Conservation (phyloP, 805 yeast genomes). For the Debaryomyces tyrocola region DNA sequence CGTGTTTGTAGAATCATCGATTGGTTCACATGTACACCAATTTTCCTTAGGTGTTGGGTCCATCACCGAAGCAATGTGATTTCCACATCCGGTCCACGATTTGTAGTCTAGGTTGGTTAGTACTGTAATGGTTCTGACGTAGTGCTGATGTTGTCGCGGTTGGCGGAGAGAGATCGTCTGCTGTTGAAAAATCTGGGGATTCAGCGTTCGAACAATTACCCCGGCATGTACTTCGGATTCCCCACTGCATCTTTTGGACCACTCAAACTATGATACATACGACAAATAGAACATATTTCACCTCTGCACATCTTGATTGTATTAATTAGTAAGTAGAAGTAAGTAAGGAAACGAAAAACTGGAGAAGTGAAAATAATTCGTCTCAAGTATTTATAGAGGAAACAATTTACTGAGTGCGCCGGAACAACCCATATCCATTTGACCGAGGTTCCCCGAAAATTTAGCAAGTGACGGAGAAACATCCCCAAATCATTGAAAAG, state of each 20-base stretch:
- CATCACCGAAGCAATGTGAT: conserved; percentile 44
- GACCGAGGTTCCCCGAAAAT: too few species aligned
- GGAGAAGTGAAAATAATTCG: too few species aligned
- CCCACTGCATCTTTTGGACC: neutral
- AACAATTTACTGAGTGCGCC: too few species aligned
- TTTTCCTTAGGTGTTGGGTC: conserved; percentile 27
- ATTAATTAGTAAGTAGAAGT: neutral
- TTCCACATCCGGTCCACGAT: conserved; percentile 50
- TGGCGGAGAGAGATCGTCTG: too few species aligned
- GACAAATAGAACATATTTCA: conserved; percentile 40
- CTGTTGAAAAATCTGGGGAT: too few species aligned
- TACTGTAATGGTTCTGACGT: neutral
- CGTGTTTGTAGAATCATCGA: conserved; percentile 26
- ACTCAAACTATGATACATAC: conserved; percentile 9
- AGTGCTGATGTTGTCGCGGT: too few species aligned
- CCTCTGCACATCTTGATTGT: conserved; percentile 29
- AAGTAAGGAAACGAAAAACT: too few species aligned
- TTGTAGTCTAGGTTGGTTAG: conserved; percentile 37
- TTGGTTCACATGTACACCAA: conserved; percentile 33
- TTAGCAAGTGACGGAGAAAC: too few species aligned
- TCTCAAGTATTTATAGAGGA: too few species aligned
- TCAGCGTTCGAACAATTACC: too few species aligned
- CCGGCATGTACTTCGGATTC: neutral
- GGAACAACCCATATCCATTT: too few species aligned
- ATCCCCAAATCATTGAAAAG: too few species aligned